A percentile compares a stretch with the other conserved stretches of the same genome.
phyloP scores from a whole-genome alignment of 2,329 filamentous ascomycete genomes.

The Amylocarpus encephaloides region DNA sequence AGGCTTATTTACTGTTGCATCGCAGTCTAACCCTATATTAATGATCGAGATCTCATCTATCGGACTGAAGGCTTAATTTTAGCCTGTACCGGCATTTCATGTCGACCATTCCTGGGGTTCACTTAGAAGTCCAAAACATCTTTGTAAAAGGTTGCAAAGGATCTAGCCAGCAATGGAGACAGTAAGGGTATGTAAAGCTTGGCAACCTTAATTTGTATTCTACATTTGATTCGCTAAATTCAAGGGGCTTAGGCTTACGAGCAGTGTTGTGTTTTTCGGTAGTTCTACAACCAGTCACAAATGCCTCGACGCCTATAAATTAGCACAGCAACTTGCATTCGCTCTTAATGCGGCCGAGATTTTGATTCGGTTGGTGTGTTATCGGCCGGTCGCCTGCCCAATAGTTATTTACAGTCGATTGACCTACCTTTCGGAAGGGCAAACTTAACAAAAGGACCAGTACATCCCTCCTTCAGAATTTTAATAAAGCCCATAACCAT shows the following conservation, averaged over 20 bases:
- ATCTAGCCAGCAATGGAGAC: no score
- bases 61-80: conserved; percentile 1
- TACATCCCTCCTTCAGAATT: neutral
- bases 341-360: neutral
- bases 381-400: neutral
- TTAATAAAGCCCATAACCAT: neutral
- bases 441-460: conserved; percentile 2
- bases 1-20: neutral
- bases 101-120: neutral
- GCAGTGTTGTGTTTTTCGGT: neutral
- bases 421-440: neutral
- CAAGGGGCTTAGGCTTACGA: no score
- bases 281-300: neutral
- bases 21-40: neutral
- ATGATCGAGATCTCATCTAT: conserved; percentile 1
- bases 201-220: no score
- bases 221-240: no score
- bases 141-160: no score
- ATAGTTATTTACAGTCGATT: neutral
- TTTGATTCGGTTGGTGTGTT: neutral
- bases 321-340: neutral
- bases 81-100: conserved; percentile 3
- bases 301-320: neutral
- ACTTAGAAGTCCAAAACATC: no score
- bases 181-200: no score